Evolutionary conservation across 805 yeast genomes (phyloP), one percentile per base, ranked within the genome.

Genomic region (Priceomyces haplophilus): DNA sequence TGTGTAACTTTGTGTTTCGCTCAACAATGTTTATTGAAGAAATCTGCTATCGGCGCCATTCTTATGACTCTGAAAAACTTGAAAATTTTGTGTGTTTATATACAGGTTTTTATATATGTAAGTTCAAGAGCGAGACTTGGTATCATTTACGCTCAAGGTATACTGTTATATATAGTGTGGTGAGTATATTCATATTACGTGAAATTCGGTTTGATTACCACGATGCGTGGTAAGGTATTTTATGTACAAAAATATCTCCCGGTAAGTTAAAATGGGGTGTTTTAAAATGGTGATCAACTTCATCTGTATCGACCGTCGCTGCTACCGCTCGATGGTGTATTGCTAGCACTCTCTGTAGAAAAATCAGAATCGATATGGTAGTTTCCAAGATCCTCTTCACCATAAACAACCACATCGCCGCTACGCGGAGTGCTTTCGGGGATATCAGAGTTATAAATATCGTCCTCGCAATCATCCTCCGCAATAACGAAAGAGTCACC

Each of bases 401-500:
- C 31, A 11, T 7, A 15, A 15, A 15, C n/a, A 5, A 6, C 5
- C n/a, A 15, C n/a, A 4, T 27, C 31, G 8, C n/a, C n/a, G 11
- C 5, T 27, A 10, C 11, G 8, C 15, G 31, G 15, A 27, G 31
- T 11, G 5, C 7, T 21, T 21, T 21, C 24, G 24, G 24, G 6
- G 8, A 21, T 21, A 21, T 21, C 6, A 21, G 24, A 21, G 24
- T 21, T 27, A 27, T 10, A n/a, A 7, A 10, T 15, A n/a, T 27
- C 31, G n/a, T 10, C 15, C 8, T 27, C 15, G 31, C 48, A 55
- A 2, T 56, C 57, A 17, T 50, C 59, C 3, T 37, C 46, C 2
- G 41, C 53, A 7, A 53, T 41, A 5, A 46, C 44, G 29, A 52
- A 52, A 1, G 42, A 45, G 8, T 43, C 48, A 46, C 42, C 46